Evolutionary conservation across 805 yeast genomes (phyloP), one percentile per base, ranked within the genome.

Genomic region (Citeromyces nyonsensis): DNA sequence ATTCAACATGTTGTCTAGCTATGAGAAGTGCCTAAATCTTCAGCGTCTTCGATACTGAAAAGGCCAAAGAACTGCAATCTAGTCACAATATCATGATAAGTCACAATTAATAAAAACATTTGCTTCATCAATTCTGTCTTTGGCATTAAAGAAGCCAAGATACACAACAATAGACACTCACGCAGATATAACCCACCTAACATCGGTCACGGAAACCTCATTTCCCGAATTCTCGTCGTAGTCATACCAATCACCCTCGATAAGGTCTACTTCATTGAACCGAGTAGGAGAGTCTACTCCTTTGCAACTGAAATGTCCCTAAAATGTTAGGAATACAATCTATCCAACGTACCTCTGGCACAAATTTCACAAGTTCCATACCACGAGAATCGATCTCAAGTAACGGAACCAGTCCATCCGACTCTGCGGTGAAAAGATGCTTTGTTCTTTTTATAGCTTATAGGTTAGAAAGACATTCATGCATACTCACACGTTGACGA

Each of bases 231-330:
- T 69, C 35, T 91, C 97, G 50, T 91, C 97, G 48, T 86, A 91
- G 45, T 91, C 98, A 48, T 76, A 91, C 86, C 95, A 86, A 48
- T 91, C 97, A 33, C 70, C 73, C 15, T 82, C 95, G 25, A 62
- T 67, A 20, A 85, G 57, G 35, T 79, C 91, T 15, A 84, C 66
- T 20, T 79, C 82, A 5, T 47, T 46, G 45, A 80, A 82, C 33
- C 48, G 52, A 7, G 78, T 60, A 9, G 56, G 51, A 3, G 69
- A 49, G 10, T 68, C 73, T 5, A 54, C 60, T 9, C 81, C 80
- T 27, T 47, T 55, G 35, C 79, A 73, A 22, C 48, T 43, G 48
- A 79, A 79, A 29, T 49, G 52, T 0, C 88, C 91, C 25, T 44
- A 28, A 9, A 44, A 43, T 30, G 31, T 26, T 30, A 44, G 45